Evolutionary conservation across 768 basidiomycete genomes (phyloP).

Genomic region (Tricholoma flavovirens): DNA sequence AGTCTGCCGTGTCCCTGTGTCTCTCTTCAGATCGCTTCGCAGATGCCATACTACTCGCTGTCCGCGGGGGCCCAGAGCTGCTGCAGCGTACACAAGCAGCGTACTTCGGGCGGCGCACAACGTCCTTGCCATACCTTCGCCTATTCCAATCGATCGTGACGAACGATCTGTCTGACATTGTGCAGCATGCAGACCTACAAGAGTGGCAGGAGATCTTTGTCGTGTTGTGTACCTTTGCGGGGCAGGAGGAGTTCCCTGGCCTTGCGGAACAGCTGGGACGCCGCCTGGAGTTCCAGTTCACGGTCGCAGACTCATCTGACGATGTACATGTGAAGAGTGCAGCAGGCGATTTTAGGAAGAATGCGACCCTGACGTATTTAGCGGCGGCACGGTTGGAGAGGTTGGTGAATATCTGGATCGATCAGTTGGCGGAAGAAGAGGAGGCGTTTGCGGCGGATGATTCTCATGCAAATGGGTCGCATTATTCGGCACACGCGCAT

Average conservation of each 20-base stretch:
- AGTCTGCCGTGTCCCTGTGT: constrained; percentile 86
- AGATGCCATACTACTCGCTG: constrained; percentile 91
- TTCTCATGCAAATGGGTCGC: constrained; percentile 39
- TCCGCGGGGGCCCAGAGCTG: constrained; percentile 83
- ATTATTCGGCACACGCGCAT: constrained; percentile 74
- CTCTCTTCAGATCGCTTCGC: constrained; percentile 86
- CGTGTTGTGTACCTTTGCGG: constrained; percentile 91
- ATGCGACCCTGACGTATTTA: constrained; percentile 90
- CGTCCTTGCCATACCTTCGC: constrained; percentile 78
- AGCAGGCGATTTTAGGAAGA: constrained; percentile 60
- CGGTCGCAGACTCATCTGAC: constrained; percentile 47
- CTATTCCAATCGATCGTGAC: constrained; percentile 93
- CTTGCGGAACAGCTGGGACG: constrained; percentile 90
- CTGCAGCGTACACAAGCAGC: constrained; percentile 85
- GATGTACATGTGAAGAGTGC: constrained; percentile 34
- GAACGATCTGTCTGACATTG: constrained; percentile 87
- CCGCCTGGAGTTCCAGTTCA: constrained; percentile 82
- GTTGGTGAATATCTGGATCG: constrained; percentile 85
- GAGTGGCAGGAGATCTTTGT: constrained; percentile 98
- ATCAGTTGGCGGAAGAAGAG: constrained; percentile 88
- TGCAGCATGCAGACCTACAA: constrained; percentile 89
- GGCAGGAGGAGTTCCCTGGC: constrained; percentile 75
- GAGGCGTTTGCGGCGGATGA: constrained; percentile 36
- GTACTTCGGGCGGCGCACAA: constrained; percentile 83
- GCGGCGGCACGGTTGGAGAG: constrained; percentile 87